These are phyloP conservation scores for Rhizophagus sp. DNA, from an alignment of 192 early-diverging fungal species.

Conservation along the genomic window DNA sequence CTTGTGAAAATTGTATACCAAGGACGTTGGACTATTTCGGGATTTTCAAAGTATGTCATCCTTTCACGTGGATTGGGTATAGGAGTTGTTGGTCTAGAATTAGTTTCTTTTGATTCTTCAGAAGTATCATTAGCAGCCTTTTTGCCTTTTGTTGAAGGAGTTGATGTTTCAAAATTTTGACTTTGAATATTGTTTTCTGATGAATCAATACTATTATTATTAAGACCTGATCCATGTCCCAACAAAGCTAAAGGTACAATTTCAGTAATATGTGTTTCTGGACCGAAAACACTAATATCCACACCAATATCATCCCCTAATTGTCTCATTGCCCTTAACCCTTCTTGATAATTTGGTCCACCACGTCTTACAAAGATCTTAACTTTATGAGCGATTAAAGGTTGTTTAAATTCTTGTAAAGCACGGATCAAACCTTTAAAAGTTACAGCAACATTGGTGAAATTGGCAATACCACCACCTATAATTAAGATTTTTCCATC, in stretches of 20 bases:
- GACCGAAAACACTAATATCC: constrained; percentile 94
- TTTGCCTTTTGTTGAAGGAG: constrained; percentile 37
- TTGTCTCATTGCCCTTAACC: constrained; percentile 91
- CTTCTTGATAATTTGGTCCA: constrained; percentile 99
- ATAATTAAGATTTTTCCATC: constrained; percentile 97
- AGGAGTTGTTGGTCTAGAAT: constrained; percentile 43
- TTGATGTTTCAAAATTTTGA: constrained; percentile 50
- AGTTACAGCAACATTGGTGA: constrained; percentile 98
- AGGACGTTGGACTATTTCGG: constrained; percentile 18
- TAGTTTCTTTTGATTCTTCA: constrained; percentile 24
- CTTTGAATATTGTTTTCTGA: constrained; percentile 65
- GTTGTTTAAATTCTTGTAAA: constrained; percentile 88
- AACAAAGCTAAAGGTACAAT: constrained; percentile 93
- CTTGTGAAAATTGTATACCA: constrained; percentile 69
- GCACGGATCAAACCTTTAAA: constrained; percentile 99
- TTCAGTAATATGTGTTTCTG: constrained; percentile 98
- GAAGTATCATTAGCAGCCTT: constrained; percentile 33
- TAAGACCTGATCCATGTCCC: constrained; percentile 59
- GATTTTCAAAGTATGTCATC: constrained; percentile 62
- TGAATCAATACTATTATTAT: constrained; percentile 43
- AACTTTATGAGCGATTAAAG: constrained; percentile 83
- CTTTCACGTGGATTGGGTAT: constrained; percentile 47
- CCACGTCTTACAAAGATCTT: constrained; percentile 97
- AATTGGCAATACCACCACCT: constrained; percentile 99
- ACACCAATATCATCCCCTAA: constrained; percentile 92